Base-by-base conservation (phyloP, 176 grass and related monocot genomes). In the Bolboschoenus planiculmis region DNA sequence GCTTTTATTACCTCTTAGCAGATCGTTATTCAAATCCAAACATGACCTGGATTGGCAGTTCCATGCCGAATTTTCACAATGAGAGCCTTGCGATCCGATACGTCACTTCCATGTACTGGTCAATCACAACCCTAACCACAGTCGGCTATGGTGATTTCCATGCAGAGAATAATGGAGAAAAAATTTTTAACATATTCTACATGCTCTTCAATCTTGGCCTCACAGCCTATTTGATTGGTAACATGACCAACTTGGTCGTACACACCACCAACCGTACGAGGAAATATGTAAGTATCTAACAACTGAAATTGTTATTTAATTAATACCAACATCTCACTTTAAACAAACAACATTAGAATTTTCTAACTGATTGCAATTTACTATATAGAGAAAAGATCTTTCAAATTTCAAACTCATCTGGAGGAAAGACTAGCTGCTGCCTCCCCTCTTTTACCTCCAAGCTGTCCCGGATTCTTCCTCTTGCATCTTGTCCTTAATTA, bases 161-260 rank as follows among this genome's bases (percentile, higher is more conserved):
- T 7, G 91, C 93, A 9, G 93, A 93, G 54, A 99, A 99, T 84
- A 95, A 85, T 36, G 81, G 93, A 23, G 97, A 96, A 54, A 99
- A 93, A 88, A 85, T 99, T 74, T 97, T 99, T 78, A 84, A 95
- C 83, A 95, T 89, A 70, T 91, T 96, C 35, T 99, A 99, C 87
- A 99, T 99, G 97, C 88, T 99, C 42, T 99, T 99, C 48, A 95
- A 99, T 84, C 92, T 99, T 86, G 97, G 97, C 59, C 84, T 96
- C 79, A 99, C 97, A 80, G 97, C 93, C 9, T 99, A 99, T 90
- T 91, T 99, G 84, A 99, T 99, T 10, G 97, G 97, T 65, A 99
- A 99, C 80, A 99, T 99, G 97, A 99, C 97, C 58, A 95, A 99
- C 88, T 90, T 99, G 68, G 97, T 99, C 39, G 97, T 99, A 53